Conservation (phyloP, 139 green algal species). For the Auxenochlorella pyrenoidosa region DNA sequence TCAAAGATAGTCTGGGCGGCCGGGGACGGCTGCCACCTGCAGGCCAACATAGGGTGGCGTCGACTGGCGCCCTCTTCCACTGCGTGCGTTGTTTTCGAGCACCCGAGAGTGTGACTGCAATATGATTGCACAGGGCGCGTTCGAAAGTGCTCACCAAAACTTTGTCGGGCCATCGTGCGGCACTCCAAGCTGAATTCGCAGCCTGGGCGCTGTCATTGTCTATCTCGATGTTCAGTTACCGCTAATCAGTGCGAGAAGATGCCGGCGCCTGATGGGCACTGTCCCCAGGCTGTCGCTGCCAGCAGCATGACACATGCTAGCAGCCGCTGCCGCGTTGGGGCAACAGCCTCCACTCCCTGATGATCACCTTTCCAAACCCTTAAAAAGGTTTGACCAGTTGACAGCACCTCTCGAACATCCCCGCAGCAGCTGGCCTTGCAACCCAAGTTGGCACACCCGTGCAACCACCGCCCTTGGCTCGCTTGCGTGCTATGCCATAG, state of each 20-base stretch:
- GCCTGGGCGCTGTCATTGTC: background rate
- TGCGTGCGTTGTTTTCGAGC: background rate
- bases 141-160: constrained; percentile 7
- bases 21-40: constrained; percentile 18
- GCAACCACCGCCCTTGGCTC: too few relatives aligned
- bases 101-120: too few relatives aligned
- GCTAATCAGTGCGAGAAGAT: background rate
- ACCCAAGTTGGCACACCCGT: background rate
- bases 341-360: too few relatives aligned
- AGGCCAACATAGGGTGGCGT: background rate
- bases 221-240: background rate
- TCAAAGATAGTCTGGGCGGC: background rate
- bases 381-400: too few relatives aligned
- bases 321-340: too few relatives aligned
- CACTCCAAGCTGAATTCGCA: constrained; percentile 11
- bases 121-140: too few relatives aligned
- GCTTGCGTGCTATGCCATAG: too few relatives aligned
- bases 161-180: background rate
- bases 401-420: background rate
- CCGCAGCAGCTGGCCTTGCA: background rate
- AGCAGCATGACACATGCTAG: background rate
- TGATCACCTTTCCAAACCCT: too few relatives aligned
- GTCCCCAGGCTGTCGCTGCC: too few relatives aligned
- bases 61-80: background rate
- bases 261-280: too few relatives aligned